Base-by-base conservation (phyloP, 805 yeast species). In the Ascoidea asiatica region DNA sequence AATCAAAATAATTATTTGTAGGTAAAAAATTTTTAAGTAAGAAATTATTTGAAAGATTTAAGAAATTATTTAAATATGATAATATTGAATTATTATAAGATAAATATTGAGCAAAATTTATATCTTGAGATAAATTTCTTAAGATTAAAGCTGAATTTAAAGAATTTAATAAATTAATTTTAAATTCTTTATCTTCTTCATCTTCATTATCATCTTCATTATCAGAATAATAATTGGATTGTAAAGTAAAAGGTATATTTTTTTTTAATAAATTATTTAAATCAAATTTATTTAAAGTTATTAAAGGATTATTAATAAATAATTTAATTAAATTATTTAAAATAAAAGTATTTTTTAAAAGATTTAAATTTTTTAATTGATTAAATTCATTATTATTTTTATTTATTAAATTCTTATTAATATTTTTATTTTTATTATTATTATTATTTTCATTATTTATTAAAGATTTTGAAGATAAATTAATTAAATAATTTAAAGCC, bases 111-210 rank as follows among this genome's bases (percentile, higher is more conserved):
- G 95, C 92, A 54, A 86, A 83, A 40, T 73, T 81, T 11, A 83
- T 72, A 58, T 88, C 95, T 57, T 90, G 95, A 2, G 85, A 75
- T 40, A 85, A 63, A 60, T 92, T 92, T 56, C 97, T 71, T 46
- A 92, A 64, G 18, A 84, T 74, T 39, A 92, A 40, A 5, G 48
- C 49, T 17, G 50, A 47, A 37, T 48, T 49, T 8, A 48, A 19
- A 11, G 46, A 37, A 22, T 48, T 44, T 37, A 46, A 47, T 29
- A 29, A 15, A 29, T 11, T 15, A 15, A 29, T 11, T 29, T 29
- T 29, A 11, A 29, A 37, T 44, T 38, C 29, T 19, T 5, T 5
- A 20, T 18, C 11, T 15, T n/a, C 37, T 21, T 37, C 11, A 21
- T 18, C 40, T n/a, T 18, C 19, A 19, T 38, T 22, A 19, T 38